Percentiles rank a stretch among this genome's conserved stretches.
Evolutionary conservation across 2,329 filamentous ascomycete genomes (phyloP).

Genomic region (Sporothrix variecibatus): DNA sequence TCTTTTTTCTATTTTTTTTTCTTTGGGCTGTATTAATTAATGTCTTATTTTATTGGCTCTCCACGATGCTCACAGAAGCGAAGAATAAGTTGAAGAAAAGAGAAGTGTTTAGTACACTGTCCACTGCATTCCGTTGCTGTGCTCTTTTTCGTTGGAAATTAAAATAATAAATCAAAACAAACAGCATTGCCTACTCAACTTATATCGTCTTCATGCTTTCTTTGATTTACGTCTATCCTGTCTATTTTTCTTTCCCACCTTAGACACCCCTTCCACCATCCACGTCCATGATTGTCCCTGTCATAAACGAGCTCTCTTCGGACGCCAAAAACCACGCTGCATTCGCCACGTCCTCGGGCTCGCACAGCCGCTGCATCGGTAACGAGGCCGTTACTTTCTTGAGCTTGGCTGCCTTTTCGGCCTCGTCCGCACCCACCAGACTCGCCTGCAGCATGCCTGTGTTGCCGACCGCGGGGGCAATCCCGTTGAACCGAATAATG

Average conservation of each 20-base stretch:
- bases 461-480: constrained; percentile 10
- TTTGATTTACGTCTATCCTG: too few species aligned
- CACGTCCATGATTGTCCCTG: constrained; percentile 9
- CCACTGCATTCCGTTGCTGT: too few species aligned
- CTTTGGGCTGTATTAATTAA: neutral
- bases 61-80: neutral
- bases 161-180: too few species aligned
- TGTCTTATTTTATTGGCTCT: neutral
- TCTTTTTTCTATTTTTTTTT: neutral
- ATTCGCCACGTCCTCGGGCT: constrained; percentile 6
- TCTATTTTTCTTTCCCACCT: neutral
- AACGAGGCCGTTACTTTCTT: neutral
- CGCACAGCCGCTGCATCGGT: constrained; percentile 13
- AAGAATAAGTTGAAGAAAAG: too few species aligned
- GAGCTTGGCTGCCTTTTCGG: neutral
- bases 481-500: constrained; percentile 14
- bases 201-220: too few species aligned
- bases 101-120: too few species aligned
- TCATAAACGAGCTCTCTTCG: constrained; percentile 13
- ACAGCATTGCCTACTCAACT: too few species aligned
- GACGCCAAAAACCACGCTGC: constrained; percentile 11
- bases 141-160: too few species aligned
- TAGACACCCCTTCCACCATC: constrained; percentile 9
- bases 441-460: constrained; percentile 9
- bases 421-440: neutral